Evolutionary conservation across 108 stramenopile genomes (phyloP).

Genomic region (Parietichytrium sp.): DNA sequence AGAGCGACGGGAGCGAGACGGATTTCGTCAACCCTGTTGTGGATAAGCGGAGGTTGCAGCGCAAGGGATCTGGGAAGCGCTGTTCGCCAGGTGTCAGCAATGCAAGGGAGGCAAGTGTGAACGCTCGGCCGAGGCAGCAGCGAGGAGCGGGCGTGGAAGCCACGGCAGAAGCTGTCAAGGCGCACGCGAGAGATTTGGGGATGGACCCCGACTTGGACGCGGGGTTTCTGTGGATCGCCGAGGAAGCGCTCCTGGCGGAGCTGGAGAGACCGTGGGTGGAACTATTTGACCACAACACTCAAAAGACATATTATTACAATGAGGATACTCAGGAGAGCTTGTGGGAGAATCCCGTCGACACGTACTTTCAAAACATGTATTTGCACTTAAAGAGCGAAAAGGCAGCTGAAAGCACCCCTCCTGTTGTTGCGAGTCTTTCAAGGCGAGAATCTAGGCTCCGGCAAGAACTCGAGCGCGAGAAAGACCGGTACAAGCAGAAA

Average conservation of each 20-base stretch:
- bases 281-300: neutral
- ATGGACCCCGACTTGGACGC: slow-evolving; percentile 34
- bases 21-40: too few relatives aligned
- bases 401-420: neutral
- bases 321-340: slow-evolving; percentile 18
- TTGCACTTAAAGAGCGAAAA: neutral
- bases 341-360: slow-evolving; percentile 21
- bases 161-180: slow-evolving; percentile 21
- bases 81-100: too few relatives aligned
- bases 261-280: slow-evolving; percentile 32
- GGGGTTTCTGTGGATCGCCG: slow-evolving; percentile 38
- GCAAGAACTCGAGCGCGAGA: slow-evolving; percentile 21
- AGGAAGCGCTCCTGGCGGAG: slow-evolving; percentile 31
- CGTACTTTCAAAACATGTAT: neutral
- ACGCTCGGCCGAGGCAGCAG: too few relatives aligned
- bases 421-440: neutral
- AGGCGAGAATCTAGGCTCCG: neutral
- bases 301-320: slow-evolving; percentile 1
- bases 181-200: slow-evolving; percentile 6
- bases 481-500: neutral
- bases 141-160: too few relatives aligned
- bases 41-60: too few relatives aligned
- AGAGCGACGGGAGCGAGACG: too few relatives aligned
- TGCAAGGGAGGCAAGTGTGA: too few relatives aligned
- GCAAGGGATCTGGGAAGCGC: too few relatives aligned